phyloP scores from a whole-genome alignment of 2,329 filamentous ascomycete genomes.

The Sclerotinia nivalis region DNA sequence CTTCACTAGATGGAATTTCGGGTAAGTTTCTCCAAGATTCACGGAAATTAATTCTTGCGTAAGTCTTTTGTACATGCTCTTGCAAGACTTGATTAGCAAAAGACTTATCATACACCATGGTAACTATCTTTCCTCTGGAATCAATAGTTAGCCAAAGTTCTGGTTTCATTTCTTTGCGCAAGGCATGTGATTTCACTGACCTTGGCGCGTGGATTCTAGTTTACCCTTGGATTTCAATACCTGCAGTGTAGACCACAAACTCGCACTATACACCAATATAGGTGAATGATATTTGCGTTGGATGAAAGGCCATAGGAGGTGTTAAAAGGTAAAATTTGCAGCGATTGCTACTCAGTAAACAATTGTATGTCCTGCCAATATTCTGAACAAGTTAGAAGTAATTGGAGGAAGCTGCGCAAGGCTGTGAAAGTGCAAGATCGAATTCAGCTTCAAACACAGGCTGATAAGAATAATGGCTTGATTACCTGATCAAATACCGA shows the following conservation, averaged over 20 bases:
- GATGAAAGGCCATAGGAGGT: neutral
- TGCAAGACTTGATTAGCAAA: neutral
- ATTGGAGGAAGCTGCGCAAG: neutral
- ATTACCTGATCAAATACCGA: neutral
- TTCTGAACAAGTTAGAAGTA: neutral
- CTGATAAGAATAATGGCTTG: neutral
- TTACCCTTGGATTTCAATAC: neutral
- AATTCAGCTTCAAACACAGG: neutral
- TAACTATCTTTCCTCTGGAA: neutral
- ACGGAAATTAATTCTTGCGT: conserved; percentile 5
- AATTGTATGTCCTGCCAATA: too few relatives aligned
- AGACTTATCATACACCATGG: conserved; percentile 5
- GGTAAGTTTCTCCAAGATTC: conserved; percentile 46
- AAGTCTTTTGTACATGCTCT: conserved; percentile 22
- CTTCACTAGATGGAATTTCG: conserved; percentile 55
- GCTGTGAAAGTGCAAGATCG: neutral
- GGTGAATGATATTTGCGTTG: too few relatives aligned
- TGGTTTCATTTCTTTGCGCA: neutral
- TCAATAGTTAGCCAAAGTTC: neutral
- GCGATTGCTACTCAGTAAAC: neutral
- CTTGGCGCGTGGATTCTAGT: neutral
- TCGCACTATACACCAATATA: neutral
- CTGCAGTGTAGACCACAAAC: neutral
- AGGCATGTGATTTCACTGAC: neutral
- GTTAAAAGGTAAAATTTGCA: neutral